A percentile compares a stretch with the other conserved stretches of the same genome.
Conservation (phyloP, 306 rosid species). For the Fragaria ananassa region DNA sequence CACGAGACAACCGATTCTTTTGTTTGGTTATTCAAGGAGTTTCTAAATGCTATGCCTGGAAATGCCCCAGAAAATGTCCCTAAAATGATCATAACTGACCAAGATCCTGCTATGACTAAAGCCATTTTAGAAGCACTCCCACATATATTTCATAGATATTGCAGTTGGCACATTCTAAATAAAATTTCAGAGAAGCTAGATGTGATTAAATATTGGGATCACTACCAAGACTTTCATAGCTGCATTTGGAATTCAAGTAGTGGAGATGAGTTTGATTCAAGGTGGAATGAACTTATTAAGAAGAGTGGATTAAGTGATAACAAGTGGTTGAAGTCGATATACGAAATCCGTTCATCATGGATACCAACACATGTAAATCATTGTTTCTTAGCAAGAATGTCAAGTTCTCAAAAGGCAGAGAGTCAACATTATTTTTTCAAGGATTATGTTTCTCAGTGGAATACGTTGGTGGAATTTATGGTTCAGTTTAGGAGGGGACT, state of each 20-base stretch:
- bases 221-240: background rate
- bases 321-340: background rate
- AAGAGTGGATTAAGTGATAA: background rate
- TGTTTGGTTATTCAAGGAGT: slow-evolving; percentile 2
- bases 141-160: background rate
- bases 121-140: background rate
- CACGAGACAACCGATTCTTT: background rate
- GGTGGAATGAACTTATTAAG: background rate
- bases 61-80: background rate
- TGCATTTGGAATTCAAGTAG: background rate
- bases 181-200: background rate
- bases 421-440: no score
- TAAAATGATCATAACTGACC: background rate
- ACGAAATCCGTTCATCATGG: background rate
- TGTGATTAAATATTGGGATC: background rate
- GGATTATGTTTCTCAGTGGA: no score
- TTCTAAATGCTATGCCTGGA: background rate
- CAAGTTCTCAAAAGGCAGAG: no score
- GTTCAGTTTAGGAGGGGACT: no score
- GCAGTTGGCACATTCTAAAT: background rate
- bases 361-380: background rate
- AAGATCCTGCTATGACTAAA: background rate
- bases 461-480: no score
- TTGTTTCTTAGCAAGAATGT: background rate
- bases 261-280: background rate